These are phyloP conservation scores for Trypanosoma caninum DNA, from an alignment of 208 protist species.

Conservation along the genomic window DNA sequence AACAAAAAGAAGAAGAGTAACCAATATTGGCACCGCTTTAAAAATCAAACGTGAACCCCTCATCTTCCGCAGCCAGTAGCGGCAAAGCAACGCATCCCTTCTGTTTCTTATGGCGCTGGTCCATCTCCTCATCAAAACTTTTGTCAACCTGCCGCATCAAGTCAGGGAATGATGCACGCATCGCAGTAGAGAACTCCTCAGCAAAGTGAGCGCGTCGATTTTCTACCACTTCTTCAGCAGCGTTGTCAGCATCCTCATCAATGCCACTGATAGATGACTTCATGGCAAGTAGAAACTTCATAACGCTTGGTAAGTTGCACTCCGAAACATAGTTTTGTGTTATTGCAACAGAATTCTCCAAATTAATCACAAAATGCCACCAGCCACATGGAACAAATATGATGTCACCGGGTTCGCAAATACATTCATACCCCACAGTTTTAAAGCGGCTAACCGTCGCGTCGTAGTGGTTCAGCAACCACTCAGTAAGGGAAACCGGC, in stretches of 20 bases:
- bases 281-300: conserved; percentile 83
- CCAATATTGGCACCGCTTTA: conserved; percentile 18
- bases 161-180: conserved; percentile 48
- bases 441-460: conserved; percentile 58
- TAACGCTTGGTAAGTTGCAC: conserved; percentile 65
- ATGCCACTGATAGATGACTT: conserved; percentile 84
- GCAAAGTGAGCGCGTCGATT: conserved; percentile 50
- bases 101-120: conserved; percentile 43
- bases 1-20: too few species aligned
- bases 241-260: conserved; percentile 71
- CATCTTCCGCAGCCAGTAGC: conserved; percentile 46
- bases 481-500: conserved; percentile 86
- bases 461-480: conserved; percentile 86
- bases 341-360: conserved; percentile 82
- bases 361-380: conserved; percentile 91
- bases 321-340: conserved; percentile 91
- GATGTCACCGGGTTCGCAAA: conserved; percentile 85
- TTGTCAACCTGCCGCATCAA: conserved; percentile 57
- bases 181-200: conserved; percentile 56
- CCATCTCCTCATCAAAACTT: conserved; percentile 44
- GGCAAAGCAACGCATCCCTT: conserved; percentile 30
- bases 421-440: conserved; percentile 71
- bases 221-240: conserved; percentile 37
- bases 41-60: conserved; percentile 80
- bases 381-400: conserved; percentile 89